Conservation (phyloP, 805 yeast species). For the Myxozyma melibiosi region DNA sequence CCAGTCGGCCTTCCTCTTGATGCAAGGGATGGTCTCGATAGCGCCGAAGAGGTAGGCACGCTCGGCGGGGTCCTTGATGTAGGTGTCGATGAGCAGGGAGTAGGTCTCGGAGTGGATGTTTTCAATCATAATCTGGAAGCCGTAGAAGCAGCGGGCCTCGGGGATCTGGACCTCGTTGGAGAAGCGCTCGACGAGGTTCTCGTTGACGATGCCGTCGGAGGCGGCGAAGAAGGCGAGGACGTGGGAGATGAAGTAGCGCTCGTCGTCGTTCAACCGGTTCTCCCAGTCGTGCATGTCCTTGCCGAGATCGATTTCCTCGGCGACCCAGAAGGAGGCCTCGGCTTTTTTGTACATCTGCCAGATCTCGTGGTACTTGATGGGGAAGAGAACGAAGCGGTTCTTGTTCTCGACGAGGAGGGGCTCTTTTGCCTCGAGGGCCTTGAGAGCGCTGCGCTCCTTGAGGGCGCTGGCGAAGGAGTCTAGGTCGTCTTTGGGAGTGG, state of each 20-base stretch:
- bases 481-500: conserved; percentile 19
- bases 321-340: conserved; percentile 99
- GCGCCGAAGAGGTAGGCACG: conserved; percentile 90
- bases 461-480: conserved; percentile 6
- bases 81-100: conserved; percentile 90
- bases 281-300: conserved; percentile 95
- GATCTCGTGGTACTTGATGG: conserved; percentile 93
- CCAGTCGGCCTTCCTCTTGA: conserved; percentile 98
- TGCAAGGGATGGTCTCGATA: conserved; percentile 93
- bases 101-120: conserved; percentile 98
- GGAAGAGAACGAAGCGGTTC: conserved; percentile 89
- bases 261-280: conserved; percentile 82
- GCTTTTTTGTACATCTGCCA: conserved; percentile 99
- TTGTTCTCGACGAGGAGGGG: conserved; percentile 84
- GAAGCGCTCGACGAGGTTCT: conserved; percentile 95
- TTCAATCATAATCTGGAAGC: conserved; percentile 99
- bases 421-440: conserved; percentile 80
- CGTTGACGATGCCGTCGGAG: conserved; percentile 97
- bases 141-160: conserved; percentile 98
- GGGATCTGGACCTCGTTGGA: conserved; percentile 96
- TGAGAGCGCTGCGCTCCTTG: conserved; percentile 49
- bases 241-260: conserved; percentile 87
- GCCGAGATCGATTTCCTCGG: conserved; percentile 95
- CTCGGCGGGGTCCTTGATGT: conserved; percentile 95
- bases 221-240: conserved; percentile 98